Percentiles rank a stretch among this genome's conserved stretches.
phyloP scores from a whole-genome alignment of 148 eudicot genomes.

The Bassia scoparia region DNA sequence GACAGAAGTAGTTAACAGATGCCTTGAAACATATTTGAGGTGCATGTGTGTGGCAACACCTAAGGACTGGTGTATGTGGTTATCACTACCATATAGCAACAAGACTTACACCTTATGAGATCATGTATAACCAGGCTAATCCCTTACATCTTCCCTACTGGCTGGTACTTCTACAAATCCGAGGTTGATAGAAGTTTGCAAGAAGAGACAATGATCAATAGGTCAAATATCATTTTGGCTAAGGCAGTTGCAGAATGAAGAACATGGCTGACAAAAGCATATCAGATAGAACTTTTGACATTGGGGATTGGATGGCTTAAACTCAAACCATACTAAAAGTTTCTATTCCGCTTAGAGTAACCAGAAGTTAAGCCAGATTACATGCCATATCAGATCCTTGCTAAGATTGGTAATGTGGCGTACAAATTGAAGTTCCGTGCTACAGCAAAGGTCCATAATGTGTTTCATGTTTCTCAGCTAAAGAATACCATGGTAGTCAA shows the following conservation, averaged over 20 bases:
- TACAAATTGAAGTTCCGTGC: not conserved
- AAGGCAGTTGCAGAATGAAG: slow-evolving; percentile 7
- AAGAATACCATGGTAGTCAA: not conserved
- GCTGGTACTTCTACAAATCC: too few species aligned
- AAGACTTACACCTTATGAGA: not conserved
- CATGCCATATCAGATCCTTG: too few species aligned
- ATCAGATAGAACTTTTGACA: not conserved
- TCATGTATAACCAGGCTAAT: not conserved
- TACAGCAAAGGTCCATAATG: not conserved
- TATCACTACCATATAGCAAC: not conserved
- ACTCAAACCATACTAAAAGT: not conserved
- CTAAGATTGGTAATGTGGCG: not conserved
- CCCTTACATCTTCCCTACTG: not conserved
- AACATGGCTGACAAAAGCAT: not conserved
- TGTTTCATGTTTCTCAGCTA: not conserved
- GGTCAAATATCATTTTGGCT: not conserved
- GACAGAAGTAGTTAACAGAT: not conserved
- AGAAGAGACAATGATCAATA: not conserved
- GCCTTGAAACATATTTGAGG: not conserved
- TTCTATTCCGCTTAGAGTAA: not conserved
- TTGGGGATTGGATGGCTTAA: not conserved
- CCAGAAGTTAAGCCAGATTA: not conserved
- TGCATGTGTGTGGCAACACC: not conserved
- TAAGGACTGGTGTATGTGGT: not conserved
- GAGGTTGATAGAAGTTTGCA: not conserved